Conservation (phyloP, 441 rosid species). For the Capsella rubella region DNA sequence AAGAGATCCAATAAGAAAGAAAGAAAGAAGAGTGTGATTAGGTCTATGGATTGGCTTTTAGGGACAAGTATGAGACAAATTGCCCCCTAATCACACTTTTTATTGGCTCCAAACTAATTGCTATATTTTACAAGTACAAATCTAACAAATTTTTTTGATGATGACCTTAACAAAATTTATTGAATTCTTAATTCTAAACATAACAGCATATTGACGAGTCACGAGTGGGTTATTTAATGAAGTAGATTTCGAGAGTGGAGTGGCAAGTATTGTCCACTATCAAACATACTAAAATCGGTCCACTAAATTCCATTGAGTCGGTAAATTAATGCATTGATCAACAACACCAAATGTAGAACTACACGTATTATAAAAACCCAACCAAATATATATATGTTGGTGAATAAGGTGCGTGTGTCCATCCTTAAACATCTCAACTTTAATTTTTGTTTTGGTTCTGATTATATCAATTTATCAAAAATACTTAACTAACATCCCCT, state of each 20-base stretch:
- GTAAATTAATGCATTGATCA: not conserved
- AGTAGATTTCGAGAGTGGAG: not conserved
- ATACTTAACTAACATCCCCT: not conserved
- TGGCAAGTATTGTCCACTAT: conserved; percentile 4
- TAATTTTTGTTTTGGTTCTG: not conserved
- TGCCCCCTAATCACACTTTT: not conserved
- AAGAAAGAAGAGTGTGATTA: not conserved
- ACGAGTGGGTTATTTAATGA: not conserved
- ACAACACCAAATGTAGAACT: not conserved
- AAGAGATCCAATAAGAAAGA: not conserved
- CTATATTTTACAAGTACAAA: not conserved
- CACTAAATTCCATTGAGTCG: not conserved
- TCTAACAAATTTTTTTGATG: not conserved
- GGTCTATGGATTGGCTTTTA: not conserved
- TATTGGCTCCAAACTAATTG: not conserved
- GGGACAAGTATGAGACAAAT: not conserved
- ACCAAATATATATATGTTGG: not conserved
- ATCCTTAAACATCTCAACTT: conserved; percentile 8
- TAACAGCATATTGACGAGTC: not conserved
- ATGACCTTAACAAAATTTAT: not conserved
- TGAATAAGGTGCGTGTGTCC: not conserved
- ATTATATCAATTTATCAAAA: not conserved
- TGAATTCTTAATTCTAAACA: not conserved
- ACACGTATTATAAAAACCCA: not conserved
- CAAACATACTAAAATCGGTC: not conserved